Base-by-base conservation (phyloP, 805 yeast genomes). In the Yamadazyma sp. region DNA sequence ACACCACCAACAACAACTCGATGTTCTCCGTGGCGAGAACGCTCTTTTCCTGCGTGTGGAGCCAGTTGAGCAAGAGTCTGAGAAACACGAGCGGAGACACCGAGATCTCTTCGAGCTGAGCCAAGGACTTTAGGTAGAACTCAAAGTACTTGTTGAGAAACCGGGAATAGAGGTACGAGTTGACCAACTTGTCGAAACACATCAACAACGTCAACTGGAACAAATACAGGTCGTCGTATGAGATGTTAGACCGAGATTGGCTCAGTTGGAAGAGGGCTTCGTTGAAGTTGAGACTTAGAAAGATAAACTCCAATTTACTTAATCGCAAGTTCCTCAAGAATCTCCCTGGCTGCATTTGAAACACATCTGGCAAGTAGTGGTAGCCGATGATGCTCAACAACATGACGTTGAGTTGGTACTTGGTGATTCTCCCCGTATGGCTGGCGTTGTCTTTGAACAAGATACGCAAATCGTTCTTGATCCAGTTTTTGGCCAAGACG, bases 51-150 rank as follows among this genome's bases (percentile, higher is more conserved):
- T 25, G 22, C 10, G 20, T 14, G 12, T 28, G 24, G 17, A 81
- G 50, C 86, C 86, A 82, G 39, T 75, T 71, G 16, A 76, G 62
- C 28, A 75, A 53, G 7, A 82, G 57, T 48, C 90, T 65, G 0
- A 77, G 27, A 14, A 43, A 25, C 7, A 49, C 41, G 18, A 59
- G 20, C 4, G 34, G 18, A 6, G 36, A 31, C 5, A 18, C 20
- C 4, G 21, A 11, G 9, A 28, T 16, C 6, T 18, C 16, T 12
- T 18, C 11, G 5, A 28, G 6, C 26, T 35, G 13, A 7, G n/a
- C 12, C 15, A 37, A 26, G 10, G 36, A 29, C 14, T 36, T 41
- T 10, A 41, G 16, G 24, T 40, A 44, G 22, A 29, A 37, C 23
- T 30, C 40, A 19, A 33, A 12, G n/a, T 41, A 32, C 31, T 37